Evolutionary conservation across 768 basidiomycete species (phyloP), one percentile per base, ranked within the genome.

Genomic region (Psilocybe azurescens): DNA sequence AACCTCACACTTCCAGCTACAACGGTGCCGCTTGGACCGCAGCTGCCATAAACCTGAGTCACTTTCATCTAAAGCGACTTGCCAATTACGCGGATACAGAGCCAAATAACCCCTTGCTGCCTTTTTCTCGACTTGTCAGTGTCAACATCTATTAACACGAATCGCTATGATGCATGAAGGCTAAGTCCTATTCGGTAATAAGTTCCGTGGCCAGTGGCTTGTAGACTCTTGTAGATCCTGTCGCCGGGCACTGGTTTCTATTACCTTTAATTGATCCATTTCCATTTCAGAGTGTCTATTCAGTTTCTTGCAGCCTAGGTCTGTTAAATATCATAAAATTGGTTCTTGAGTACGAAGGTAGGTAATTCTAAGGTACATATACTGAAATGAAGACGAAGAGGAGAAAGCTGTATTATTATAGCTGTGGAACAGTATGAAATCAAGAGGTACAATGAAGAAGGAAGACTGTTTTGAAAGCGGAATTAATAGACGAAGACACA

Each of bases 141-240:
- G 7, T 36, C 33, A 36, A 36, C 33, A 36, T 36, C 11, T 24
- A 24, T 24, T 32, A 56, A 28, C 3, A 24, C 49, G 30, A 57
- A 46, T 57, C 56, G 24, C 8, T 16, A 32, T 49, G 56, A 49
- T 24, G 24, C 24, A 24, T 24, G 24, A 24, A 24, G 1, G 30
- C 38, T 2, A 44, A n/a, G 11, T 44, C 41, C 11, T 24, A 18
- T 54, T 9, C 11, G n/a, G 53, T 30, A 54, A 49, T 20, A 53
- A 11, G n/a, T 18, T n/a, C 32, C 16, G 1, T 16, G 16, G 51
- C 33, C n/a, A 33, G 20, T 44, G 11, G 33, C 5, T 50, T 57
- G 55, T 57, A 39, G 61, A 53, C 55, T 57, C 55, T n/a, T 62
- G 32, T 52, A 30, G 61, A 61, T 38, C 33, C 59, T 33, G 41